phyloP scores from a whole-genome alignment of 2,329 filamentous ascomycete species.

The Atkinsonella texensis region DNA sequence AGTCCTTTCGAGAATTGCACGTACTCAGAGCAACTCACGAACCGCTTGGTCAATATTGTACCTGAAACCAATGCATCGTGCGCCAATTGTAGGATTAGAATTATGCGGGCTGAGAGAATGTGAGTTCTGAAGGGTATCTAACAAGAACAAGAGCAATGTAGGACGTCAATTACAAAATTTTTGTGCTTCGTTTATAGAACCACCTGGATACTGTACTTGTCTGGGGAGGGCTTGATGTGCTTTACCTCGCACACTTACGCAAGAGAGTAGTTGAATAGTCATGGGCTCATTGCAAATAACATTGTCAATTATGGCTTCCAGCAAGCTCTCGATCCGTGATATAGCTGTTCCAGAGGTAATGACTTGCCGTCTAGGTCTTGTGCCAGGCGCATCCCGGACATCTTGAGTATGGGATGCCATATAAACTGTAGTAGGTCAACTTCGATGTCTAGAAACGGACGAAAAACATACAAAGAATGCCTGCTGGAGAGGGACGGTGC shows the following conservation, averaged over 20 bases:
- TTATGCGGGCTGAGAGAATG: slow-evolving; percentile 33
- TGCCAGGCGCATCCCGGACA: neutral
- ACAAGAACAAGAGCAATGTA: neutral
- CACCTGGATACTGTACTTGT: slow-evolving; percentile 34
- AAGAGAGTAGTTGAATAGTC: slow-evolving; percentile 15
- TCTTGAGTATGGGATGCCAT: slow-evolving; percentile 1
- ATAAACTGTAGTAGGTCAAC: neutral
- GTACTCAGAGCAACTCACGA: slow-evolving; percentile 4
- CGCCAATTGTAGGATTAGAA: slow-evolving; percentile 46
- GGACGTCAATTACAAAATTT: slow-evolving; percentile 33
- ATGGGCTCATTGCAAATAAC: slow-evolving; percentile 15
- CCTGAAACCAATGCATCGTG: slow-evolving; percentile 46
- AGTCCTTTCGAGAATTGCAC: neutral
- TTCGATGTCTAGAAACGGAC: neutral
- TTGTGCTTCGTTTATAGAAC: slow-evolving; percentile 31
- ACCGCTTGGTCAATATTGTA: slow-evolving; percentile 51
- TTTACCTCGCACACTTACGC: slow-evolving; percentile 9
- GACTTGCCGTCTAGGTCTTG: neutral
- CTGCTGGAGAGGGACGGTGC: neutral
- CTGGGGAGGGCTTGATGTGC: slow-evolving; percentile 1
- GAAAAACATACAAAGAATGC: neutral
- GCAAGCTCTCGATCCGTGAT: slow-evolving; percentile 22
- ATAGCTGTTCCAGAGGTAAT: slow-evolving; percentile 3
- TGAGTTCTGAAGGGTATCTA: neutral
- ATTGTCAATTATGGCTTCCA: slow-evolving; percentile 19